phyloP scores from a whole-genome alignment of 768 basidiomycete genomes.

The Lepiota brunneoincarnata region DNA sequence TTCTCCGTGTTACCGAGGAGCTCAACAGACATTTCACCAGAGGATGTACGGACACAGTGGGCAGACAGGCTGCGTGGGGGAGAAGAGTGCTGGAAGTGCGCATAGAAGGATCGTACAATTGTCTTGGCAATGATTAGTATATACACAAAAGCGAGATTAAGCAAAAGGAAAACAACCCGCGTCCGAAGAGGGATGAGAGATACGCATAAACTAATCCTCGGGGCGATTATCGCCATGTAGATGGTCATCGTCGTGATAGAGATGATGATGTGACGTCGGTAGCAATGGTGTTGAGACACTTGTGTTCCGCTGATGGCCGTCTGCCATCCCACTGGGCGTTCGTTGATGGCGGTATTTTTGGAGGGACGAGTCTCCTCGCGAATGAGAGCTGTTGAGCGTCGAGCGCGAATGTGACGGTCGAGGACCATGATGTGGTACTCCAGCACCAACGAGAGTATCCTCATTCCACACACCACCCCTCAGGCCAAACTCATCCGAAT shows the following conservation, averaged over 20 bases:
- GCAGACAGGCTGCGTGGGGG: constrained; percentile 4
- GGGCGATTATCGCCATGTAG: not conserved
- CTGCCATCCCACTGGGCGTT: constrained; percentile 5
- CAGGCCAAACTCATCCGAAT: constrained; percentile 15
- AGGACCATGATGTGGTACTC: not conserved
- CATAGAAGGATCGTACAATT: not conserved
- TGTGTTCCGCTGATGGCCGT: not conserved
- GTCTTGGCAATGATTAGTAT: not conserved
- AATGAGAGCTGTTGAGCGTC: not conserved
- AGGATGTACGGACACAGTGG: constrained; percentile 3
- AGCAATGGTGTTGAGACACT: constrained; percentile 6
- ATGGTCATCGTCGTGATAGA: not conserved
- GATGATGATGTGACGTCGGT: not conserved
- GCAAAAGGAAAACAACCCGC: not conserved
- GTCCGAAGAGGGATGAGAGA: not conserved
- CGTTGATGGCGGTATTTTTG: constrained; percentile 5
- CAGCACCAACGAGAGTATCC: constrained; percentile 18
- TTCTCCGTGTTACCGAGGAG: not conserved
- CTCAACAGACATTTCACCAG: not conserved
- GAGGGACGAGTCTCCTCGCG: not conserved
- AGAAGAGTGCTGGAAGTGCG: constrained; percentile 1
- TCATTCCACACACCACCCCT: constrained; percentile 14
- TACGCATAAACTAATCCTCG: not conserved
- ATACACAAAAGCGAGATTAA: not conserved
- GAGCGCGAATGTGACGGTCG: not conserved